These are phyloP conservation scores for Scedosporium aurantiacum DNA, from an alignment of 2,329 filamentous ascomycete species.

Conservation along the genomic window DNA sequence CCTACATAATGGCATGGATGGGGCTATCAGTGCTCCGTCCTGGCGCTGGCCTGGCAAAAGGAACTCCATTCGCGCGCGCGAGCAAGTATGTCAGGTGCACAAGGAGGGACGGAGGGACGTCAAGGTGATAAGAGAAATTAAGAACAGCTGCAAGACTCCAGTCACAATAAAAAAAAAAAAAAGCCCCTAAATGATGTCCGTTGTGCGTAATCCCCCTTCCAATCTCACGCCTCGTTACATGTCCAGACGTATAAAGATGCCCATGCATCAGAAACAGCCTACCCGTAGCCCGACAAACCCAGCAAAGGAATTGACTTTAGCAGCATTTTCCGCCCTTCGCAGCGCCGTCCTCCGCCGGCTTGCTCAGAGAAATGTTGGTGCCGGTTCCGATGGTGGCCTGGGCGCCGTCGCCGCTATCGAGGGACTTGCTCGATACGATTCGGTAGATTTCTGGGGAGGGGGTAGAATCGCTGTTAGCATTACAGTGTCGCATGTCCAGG, in stretches of 20 bases:
- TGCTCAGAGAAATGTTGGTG: conserved; percentile 77
- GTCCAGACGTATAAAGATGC: conserved; percentile 6
- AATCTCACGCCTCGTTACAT: conserved; percentile 4
- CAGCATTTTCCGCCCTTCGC: conserved; percentile 76
- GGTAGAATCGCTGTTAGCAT: conserved; percentile 8
- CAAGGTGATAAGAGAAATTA: conserved; percentile 3
- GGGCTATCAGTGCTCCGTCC: background rate
- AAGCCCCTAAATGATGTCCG: conserved; percentile 7
- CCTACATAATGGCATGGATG: background rate
- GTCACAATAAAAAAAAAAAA: conserved; percentile 3
- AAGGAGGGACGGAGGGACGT: background rate
- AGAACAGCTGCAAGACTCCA: conserved; percentile 6
- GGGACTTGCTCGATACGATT: conserved; percentile 94
- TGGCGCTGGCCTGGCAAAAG: background rate
- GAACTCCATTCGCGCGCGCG: background rate
- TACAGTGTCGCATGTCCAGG: conserved; percentile 6
- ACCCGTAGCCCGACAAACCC: conserved; percentile 5
- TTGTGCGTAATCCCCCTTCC: conserved; percentile 2
- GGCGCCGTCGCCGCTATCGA: conserved; percentile 76
- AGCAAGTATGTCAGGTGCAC: background rate
- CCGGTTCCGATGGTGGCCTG: conserved; percentile 71
- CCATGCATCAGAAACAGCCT: conserved; percentile 1
- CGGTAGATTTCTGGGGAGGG: conserved; percentile 79
- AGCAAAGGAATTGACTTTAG: conserved; percentile 32
- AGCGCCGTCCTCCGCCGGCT: conserved; percentile 64